Conservation (phyloP, 768 basidiomycete species). For the Boletus reticulatus region DNA sequence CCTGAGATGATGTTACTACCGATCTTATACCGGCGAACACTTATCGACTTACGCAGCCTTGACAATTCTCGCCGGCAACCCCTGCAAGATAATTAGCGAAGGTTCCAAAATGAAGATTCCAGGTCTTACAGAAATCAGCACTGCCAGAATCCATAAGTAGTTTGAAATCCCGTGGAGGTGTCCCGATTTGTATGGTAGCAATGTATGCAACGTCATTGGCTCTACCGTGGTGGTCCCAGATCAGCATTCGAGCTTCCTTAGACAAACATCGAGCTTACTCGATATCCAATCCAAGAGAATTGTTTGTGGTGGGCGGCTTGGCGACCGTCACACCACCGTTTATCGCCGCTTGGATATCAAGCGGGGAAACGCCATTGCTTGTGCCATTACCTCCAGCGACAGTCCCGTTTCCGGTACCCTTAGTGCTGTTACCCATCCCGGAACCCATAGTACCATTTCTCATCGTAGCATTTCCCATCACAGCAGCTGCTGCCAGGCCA, state of each 20-base stretch:
- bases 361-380: conserved; percentile 32
- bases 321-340: conserved; percentile 42
- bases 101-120: neutral
- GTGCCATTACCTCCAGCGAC: conserved; percentile 12
- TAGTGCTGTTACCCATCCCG: conserved; percentile 1
- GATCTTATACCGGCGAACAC: neutral
- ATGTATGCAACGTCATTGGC: conserved; percentile 56
- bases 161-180: conserved; percentile 53
- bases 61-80: conserved; percentile 58
- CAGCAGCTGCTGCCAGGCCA: conserved; percentile 4
- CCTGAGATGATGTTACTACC: conserved; percentile 36
- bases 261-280: conserved; percentile 42
- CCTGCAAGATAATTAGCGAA: conserved; percentile 7
- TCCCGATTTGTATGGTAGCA: conserved; percentile 63
- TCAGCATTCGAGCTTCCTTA: neutral
- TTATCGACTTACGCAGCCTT: conserved; percentile 37
- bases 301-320: conserved; percentile 38
- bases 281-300: conserved; percentile 69
- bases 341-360: conserved; percentile 36
- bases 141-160: conserved; percentile 72
- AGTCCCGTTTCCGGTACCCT: conserved; percentile 6
- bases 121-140: conserved; percentile 53
- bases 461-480: conserved; percentile 1
- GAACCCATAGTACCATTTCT: neutral
- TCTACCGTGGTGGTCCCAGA: conserved; percentile 24